Percentiles rank a stretch among this genome's conserved stretches.
Evolutionary conservation across 192 early-diverging fungal genomes (phyloP).

Genomic region (Coemansia sp.): DNA sequence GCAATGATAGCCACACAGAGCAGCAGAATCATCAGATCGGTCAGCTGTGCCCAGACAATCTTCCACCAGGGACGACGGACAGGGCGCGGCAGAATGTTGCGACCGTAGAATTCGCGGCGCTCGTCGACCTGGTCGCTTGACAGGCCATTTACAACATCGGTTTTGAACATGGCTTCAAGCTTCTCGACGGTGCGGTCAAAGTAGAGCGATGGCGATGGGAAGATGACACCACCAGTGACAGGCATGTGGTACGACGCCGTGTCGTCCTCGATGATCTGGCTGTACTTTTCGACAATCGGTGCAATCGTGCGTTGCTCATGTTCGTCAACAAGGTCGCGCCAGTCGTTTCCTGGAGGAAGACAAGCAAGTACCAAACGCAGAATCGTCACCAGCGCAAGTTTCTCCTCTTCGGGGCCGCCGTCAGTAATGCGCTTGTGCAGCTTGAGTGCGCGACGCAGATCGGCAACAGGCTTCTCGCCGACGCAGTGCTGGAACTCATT

Average conservation of each 20-base stretch:
- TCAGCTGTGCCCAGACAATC: constrained; percentile 85
- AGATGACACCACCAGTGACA: constrained; percentile 45
- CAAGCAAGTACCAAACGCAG: constrained; percentile 71
- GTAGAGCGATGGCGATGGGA: constrained; percentile 70
- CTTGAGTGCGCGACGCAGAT: constrained; percentile 70
- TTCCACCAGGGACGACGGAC: constrained; percentile 67
- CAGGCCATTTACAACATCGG: constrained; percentile 63
- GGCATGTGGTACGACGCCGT: constrained; percentile 52
- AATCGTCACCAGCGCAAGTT: constrained; percentile 73
- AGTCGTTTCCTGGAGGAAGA: constrained; percentile 81
- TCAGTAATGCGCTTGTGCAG: constrained; percentile 66
- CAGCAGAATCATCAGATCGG: constrained; percentile 94
- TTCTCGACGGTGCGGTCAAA: constrained; percentile 91
- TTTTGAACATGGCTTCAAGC: constrained; percentile 82
- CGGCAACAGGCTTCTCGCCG: constrained; percentile 69
- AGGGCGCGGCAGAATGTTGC: constrained; percentile 79
- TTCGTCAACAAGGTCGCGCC: constrained; percentile 85
- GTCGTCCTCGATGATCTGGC: constrained; percentile 46
- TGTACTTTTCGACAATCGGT: constrained; percentile 66
- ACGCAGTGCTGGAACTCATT: constrained; percentile 86
- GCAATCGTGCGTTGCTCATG: constrained; percentile 76
- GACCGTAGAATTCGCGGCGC: constrained; percentile 76
- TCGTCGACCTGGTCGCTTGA: constrained; percentile 55
- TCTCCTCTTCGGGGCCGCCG: constrained; percentile 69
- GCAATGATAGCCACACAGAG: constrained; percentile 77